Base-by-base conservation (phyloP, 352 stramenopile species). In the Blastocystis sp. region DNA sequence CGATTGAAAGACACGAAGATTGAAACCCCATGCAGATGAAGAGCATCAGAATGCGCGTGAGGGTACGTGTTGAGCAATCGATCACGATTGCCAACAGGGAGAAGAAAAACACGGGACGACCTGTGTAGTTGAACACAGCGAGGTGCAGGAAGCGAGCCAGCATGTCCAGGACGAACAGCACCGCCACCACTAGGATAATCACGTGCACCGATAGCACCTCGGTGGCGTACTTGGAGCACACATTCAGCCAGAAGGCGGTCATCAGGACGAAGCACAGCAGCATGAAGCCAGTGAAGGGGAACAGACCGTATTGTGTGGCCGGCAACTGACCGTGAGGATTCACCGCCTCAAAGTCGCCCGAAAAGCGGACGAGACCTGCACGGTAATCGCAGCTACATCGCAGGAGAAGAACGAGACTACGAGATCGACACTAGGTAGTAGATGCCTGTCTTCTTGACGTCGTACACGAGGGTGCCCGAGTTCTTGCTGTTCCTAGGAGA, bases 131-230 rank as follows among this genome's bases (percentile, higher is more conserved):
- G 59, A 55, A 82, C 13, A 53, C 41, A 20, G 20, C 26, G 7
- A 82, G 59, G 59, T 82, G 43, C 18, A 82, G 3, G 9, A 82
- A 39, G 23, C 56, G 37, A 9, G 56, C 54, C 11, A 20, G 1
- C 54, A 70, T 68, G 34, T 82, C 73, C 54, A 82, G 26, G 2
- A 69, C 73, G 39, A 82, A 82, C 18, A 23, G 54, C 13, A n/a
- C 37, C 59, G 64, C 37, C 26, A 82, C 47, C 9, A 68, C 15
- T 18, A 69, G 59, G 34, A 82, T 54, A 41, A 82, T 82, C 13
- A 70, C 23, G 54, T 82, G 73, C 54, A 82, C 59, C 29, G 54
- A 70, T 53, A 82, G 62, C 39, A 82, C 23, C 29, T 82, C 73
- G n/a, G 45, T 7, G 34, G 54, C 26, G 59, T 82, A 66, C 54